These are phyloP conservation scores for Neurospora africana DNA, from an alignment of 495 filamentous ascomycete genomes.

Conservation along the genomic window DNA sequence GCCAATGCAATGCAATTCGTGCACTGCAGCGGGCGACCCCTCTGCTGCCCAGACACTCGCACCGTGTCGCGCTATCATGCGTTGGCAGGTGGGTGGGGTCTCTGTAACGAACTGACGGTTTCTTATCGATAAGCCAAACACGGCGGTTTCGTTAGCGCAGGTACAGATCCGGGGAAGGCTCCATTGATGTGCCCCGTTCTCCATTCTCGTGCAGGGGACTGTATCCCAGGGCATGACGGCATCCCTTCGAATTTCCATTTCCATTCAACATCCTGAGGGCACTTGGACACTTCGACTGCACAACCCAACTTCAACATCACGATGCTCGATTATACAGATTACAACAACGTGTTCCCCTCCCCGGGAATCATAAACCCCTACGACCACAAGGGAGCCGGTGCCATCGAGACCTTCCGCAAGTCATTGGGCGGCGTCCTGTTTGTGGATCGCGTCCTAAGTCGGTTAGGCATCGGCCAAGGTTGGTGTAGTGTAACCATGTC, in stretches of 20 bases:
- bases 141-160: not conserved
- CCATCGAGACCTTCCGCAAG: constrained; percentile 52
- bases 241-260: not conserved
- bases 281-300: not conserved
- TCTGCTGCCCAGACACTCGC: not conserved
- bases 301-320: not conserved
- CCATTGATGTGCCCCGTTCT: not conserved
- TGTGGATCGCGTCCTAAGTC: constrained; percentile 59
- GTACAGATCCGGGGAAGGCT: not conserved
- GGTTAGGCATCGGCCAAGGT: constrained; percentile 48
- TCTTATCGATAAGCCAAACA: not conserved
- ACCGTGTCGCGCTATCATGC: not conserved
- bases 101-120: not conserved
- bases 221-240: not conserved
- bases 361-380: constrained; percentile 50
- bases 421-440: constrained; percentile 57
- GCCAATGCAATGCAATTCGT: not conserved
- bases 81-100: not conserved
- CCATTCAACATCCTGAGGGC: not conserved
- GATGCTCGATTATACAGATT: constrained; percentile 42
- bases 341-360: constrained; percentile 52
- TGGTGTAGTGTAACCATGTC: not conserved
- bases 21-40: not conserved
- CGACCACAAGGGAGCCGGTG: constrained; percentile 43
- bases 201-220: no score